phyloP scores from a whole-genome alignment of 2,329 filamentous ascomycete genomes.

The Pyrenochaeta sp. region DNA sequence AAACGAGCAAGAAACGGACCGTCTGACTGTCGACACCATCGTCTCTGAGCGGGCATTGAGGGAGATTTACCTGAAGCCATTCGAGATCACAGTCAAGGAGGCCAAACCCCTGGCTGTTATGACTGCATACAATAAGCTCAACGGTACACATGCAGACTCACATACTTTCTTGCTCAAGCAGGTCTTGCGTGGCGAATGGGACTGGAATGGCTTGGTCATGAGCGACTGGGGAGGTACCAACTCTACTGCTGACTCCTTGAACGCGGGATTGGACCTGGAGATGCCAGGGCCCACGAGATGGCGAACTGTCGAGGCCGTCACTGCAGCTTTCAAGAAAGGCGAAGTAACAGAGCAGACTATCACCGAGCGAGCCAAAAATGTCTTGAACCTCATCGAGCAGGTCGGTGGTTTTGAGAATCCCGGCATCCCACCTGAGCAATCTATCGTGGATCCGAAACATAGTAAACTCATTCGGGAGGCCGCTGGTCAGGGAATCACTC shows the following conservation, averaged over 20 bases:
- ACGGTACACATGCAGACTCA: conserved; percentile 73
- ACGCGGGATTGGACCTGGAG: conserved; percentile 49
- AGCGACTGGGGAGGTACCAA: conserved; percentile 67
- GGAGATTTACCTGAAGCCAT: conserved; percentile 65
- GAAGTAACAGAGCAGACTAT: conserved; percentile 59
- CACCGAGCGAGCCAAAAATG: conserved; percentile 39
- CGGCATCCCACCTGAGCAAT: conserved; percentile 63
- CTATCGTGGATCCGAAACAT: conserved; percentile 69
- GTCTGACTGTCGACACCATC: conserved; percentile 60
- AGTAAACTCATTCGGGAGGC: conserved; percentile 69
- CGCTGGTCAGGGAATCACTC: conserved; percentile 72
- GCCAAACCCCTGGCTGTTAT: conserved; percentile 73
- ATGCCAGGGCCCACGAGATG: conserved; percentile 66
- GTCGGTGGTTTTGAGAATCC: conserved; percentile 68
- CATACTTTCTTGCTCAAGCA: conserved; percentile 70
- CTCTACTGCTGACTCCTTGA: conserved; percentile 45
- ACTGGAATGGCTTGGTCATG: conserved; percentile 72
- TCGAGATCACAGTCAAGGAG: conserved; percentile 76
- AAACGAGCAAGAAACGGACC: conserved; percentile 76
- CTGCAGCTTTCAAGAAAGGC: conserved; percentile 47
- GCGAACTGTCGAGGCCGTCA: conserved; percentile 71
- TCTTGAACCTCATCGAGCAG: conserved; percentile 72
- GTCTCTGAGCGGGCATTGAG: conserved; percentile 66
- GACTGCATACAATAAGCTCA: conserved; percentile 78
- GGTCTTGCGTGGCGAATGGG: conserved; percentile 76